Conservation (phyloP, 257 asterid species). For the Rubia yunnanensis region DNA sequence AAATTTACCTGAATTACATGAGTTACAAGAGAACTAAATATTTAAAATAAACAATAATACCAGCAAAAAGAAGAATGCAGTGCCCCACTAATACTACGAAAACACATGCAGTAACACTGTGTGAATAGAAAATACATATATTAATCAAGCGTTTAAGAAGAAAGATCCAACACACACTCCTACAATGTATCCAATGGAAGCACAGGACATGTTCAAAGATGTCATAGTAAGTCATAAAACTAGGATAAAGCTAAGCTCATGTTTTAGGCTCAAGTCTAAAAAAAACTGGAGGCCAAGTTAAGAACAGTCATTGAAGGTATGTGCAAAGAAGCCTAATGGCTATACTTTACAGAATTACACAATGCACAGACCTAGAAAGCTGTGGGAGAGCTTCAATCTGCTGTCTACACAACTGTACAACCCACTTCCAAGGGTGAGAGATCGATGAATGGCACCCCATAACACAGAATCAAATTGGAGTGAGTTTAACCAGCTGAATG, state of each 20-base stretch:
- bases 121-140: background rate
- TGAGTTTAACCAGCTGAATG: constrained; percentile 44
- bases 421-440: constrained; percentile 34
- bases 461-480: constrained; percentile 37
- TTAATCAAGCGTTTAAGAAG: background rate
- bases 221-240: background rate
- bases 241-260: constrained; percentile 2
- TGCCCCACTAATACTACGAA: background rate
- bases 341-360: constrained; percentile 34
- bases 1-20: background rate
- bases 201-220: background rate
- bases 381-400: constrained; percentile 21
- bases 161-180: background rate
- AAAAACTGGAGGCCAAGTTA: constrained; percentile 15
- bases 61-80: background rate
- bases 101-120: background rate
- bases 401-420: constrained; percentile 34
- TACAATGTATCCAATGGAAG: background rate
- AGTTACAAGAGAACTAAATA: background rate
- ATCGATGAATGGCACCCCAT: constrained; percentile 23
- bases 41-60: background rate
- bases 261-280: constrained; percentile 4
- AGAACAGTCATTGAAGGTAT: constrained; percentile 24
- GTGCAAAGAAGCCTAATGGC: constrained; percentile 39
- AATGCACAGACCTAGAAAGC: constrained; percentile 26